phyloP scores from a whole-genome alignment of 345 rosid species.

The Erodium maritimum region DNA sequence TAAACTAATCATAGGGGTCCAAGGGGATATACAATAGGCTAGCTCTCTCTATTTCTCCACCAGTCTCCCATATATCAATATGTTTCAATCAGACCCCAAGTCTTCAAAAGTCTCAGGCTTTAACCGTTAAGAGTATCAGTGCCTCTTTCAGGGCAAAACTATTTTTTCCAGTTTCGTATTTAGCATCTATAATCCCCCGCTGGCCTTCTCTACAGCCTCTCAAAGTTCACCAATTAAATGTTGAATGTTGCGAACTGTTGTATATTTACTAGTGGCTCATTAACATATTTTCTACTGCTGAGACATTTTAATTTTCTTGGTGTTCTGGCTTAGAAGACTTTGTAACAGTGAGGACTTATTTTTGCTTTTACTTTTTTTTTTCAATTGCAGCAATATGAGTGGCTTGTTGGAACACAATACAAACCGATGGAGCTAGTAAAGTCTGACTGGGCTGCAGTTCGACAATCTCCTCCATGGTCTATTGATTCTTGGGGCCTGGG shows the following conservation, averaged over 20 bases:
- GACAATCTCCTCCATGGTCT: slow-evolving; percentile 95
- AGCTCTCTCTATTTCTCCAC: neutral
- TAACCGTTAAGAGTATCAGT: neutral
- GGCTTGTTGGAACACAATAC: slow-evolving; percentile 92
- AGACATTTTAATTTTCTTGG: neutral
- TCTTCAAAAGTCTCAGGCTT: neutral
- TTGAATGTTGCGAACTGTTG: neutral
- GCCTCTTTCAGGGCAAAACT: neutral
- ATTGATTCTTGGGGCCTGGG: slow-evolving; percentile 99
- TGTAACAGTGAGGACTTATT: neutral
- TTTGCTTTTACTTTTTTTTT: neutral
- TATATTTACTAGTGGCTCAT: neutral
- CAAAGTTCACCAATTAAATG: neutral
- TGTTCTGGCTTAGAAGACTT: neutral
- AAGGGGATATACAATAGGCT: neutral
- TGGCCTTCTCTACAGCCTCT: neutral
- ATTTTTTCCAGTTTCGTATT: too few relatives aligned
- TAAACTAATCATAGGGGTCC: neutral
- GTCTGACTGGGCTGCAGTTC: slow-evolving; percentile 81
- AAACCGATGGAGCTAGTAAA: slow-evolving; percentile 82
- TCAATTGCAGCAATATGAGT: slow-evolving; percentile 67
- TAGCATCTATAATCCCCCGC: too few relatives aligned
- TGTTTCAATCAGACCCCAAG: neutral
- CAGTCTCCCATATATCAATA: neutral
- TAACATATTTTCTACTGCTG: too few relatives aligned